These are phyloP conservation scores for Heracleum sosnowskyi DNA, from an alignment of 129 eudicot genomes.

Conservation along the genomic window DNA sequence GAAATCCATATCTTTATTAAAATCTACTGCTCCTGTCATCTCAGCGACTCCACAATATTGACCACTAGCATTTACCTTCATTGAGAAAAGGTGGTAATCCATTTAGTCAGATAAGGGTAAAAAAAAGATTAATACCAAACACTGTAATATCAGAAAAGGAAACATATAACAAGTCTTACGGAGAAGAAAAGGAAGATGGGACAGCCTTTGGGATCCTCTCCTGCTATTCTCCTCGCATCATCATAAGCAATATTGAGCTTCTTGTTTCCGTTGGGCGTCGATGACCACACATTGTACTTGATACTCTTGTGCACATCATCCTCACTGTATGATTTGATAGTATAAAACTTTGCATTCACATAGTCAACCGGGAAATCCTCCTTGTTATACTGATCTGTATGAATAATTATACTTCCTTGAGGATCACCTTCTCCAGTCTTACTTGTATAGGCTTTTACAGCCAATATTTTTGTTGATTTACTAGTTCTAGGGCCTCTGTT, in stretches of 20 bases:
- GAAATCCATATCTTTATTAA: constrained; percentile 86
- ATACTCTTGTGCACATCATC: constrained; percentile 98
- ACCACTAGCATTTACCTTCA: constrained; percentile 94
- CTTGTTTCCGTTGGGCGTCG: constrained; percentile 91
- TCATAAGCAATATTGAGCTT: constrained; percentile 75
- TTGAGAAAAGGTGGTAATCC: neutral
- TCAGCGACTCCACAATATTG: constrained; percentile 97
- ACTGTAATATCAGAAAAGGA: neutral
- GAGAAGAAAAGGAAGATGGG: constrained; percentile 90
- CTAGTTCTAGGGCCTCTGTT: constrained; percentile 52
- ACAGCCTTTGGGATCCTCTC: constrained; percentile 57
- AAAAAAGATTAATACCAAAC: neutral
- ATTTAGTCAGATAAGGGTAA: neutral
- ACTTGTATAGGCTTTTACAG: constrained; percentile 66
- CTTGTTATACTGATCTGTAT: constrained; percentile 56
- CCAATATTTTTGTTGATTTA: constrained; percentile 42
- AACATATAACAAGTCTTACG: constrained; percentile 36
- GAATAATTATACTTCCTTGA: constrained; percentile 66
- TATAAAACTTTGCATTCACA: constrained; percentile 70
- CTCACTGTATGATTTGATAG: constrained; percentile 91
- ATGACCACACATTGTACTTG: constrained; percentile 89
- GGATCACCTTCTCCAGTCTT: constrained; percentile 70
- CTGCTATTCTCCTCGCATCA: constrained; percentile 57
- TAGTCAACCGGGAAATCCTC: constrained; percentile 67
- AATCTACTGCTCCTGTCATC: constrained; percentile 86